phyloP scores from a whole-genome alignment of 31 red algal species.

The Endocladia muricata region DNA sequence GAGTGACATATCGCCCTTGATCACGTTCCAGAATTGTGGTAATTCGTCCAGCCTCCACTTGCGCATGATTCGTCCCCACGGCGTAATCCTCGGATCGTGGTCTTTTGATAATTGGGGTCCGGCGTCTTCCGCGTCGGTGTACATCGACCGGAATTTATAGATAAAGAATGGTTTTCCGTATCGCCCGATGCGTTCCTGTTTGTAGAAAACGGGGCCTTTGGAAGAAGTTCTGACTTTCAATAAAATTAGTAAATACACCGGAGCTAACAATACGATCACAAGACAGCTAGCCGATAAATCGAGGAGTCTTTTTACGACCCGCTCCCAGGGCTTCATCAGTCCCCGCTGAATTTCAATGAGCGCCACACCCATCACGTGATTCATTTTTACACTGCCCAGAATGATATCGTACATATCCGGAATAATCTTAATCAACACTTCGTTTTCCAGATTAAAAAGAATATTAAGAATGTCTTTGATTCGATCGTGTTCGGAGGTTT shows the following conservation, averaged over 20 bases:
- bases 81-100: no score
- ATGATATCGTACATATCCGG: constrained; percentile 13
- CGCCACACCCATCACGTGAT: not conserved
- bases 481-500: not conserved
- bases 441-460: not conserved
- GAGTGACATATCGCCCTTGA: no score
- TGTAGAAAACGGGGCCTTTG: not conserved
- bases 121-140: no score
- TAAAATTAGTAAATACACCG: not conserved
- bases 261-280: not conserved
- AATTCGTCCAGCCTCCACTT: no score
- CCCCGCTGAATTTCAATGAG: constrained; percentile 3
- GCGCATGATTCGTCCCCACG: no score
- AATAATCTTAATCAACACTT: constrained; percentile 10
- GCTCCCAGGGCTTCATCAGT: no score
- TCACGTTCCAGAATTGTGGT: no score
- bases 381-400: constrained; percentile 8
- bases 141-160: not conserved
- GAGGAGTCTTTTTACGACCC: no score
- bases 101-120: no score
- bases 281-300: not conserved
- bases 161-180: not conserved
- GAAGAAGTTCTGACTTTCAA: not conserved
- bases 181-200: not conserved
- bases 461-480: not conserved